Evolutionary conservation across 306 rosid species (phyloP).

Genomic region (Pyrus bretschneideri): DNA sequence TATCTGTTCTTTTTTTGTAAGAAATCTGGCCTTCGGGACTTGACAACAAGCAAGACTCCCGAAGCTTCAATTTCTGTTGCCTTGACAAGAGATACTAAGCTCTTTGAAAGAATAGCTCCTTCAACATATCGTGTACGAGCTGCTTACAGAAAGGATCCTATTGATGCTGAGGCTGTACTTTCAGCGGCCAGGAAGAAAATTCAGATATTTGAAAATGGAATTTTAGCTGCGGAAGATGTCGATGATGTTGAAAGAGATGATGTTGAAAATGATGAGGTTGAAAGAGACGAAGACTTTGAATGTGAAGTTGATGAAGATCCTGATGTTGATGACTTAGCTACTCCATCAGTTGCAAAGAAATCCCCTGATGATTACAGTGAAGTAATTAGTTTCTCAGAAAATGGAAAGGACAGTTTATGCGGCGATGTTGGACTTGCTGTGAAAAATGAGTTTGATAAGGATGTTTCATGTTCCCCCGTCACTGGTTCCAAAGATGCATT

Average conservation of each 20-base stretch:
- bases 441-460: constrained; percentile 51
- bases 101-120: constrained; percentile 98
- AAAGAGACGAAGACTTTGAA: constrained; percentile 89
- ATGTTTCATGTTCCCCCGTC: constrained; percentile 40
- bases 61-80: constrained; percentile 99
- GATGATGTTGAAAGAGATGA: constrained; percentile 90
- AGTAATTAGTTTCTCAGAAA: constrained; percentile 34
- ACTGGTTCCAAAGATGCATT: constrained; percentile 48
- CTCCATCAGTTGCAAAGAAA: constrained; percentile 46
- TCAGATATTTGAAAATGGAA: constrained; percentile 90
- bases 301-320: constrained; percentile 97
- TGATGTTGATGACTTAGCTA: constrained; percentile 72
- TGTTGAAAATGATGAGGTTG: constrained; percentile 88
- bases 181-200: constrained; percentile 92
- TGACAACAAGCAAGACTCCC: constrained; percentile 95
- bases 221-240: constrained; percentile 77
- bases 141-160: constrained; percentile 88
- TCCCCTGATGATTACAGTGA: constrained; percentile 41
- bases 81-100: constrained; percentile 95
- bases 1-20: constrained; percentile 17
- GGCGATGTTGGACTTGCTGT: constrained; percentile 30
- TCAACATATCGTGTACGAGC: constrained; percentile 92
- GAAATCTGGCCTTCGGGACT: constrained; percentile 99
- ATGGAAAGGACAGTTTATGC: constrained; percentile 47
- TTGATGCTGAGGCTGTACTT: constrained; percentile 82